phyloP scores from a whole-genome alignment of 768 basidiomycete species.

The Mycena capillaripes region DNA sequence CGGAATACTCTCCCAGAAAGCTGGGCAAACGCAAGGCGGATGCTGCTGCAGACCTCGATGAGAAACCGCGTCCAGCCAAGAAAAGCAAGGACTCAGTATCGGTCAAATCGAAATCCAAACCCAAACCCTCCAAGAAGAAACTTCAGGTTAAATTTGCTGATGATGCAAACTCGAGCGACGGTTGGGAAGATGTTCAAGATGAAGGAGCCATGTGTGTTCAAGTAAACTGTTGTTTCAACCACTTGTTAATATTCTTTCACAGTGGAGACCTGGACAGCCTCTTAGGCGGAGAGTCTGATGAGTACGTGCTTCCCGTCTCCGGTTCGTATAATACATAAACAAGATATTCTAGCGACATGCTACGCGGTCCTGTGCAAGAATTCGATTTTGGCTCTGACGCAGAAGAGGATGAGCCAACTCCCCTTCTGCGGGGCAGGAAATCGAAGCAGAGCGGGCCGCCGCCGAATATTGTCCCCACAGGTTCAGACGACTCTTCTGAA shows the following conservation, averaged over 20 bases:
- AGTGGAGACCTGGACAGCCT: constrained; percentile 66
- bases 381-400: constrained; percentile 77
- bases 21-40: constrained; percentile 83
- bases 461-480: constrained; percentile 63
- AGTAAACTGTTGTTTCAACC: constrained; percentile 51
- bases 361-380: constrained; percentile 67
- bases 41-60: constrained; percentile 42
- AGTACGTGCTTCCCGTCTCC: constrained; percentile 47
- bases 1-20: constrained; percentile 61
- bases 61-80: constrained; percentile 57
- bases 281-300: constrained; percentile 57
- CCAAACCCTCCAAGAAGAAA: constrained; percentile 41
- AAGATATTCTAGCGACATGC: constrained; percentile 57
- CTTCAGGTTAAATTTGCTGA: constrained; percentile 42
- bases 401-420: constrained; percentile 60
- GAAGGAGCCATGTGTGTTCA: constrained; percentile 58
- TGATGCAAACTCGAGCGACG: constrained; percentile 56
- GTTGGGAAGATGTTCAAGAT: constrained; percentile 77
- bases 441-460: constrained; percentile 67
- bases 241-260: constrained; percentile 19
- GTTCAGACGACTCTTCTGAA: constrained; percentile 63
- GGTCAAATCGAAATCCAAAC: constrained; percentile 40
- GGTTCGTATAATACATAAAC: constrained; percentile 26
- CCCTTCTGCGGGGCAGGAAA: constrained; percentile 55
- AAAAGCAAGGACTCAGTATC: constrained; percentile 55